A percentile compares a stretch with the other conserved stretches of the same genome.
phyloP scores from a whole-genome alignment of 139 green algal genomes.

The Ettlia oleoabundans region DNA sequence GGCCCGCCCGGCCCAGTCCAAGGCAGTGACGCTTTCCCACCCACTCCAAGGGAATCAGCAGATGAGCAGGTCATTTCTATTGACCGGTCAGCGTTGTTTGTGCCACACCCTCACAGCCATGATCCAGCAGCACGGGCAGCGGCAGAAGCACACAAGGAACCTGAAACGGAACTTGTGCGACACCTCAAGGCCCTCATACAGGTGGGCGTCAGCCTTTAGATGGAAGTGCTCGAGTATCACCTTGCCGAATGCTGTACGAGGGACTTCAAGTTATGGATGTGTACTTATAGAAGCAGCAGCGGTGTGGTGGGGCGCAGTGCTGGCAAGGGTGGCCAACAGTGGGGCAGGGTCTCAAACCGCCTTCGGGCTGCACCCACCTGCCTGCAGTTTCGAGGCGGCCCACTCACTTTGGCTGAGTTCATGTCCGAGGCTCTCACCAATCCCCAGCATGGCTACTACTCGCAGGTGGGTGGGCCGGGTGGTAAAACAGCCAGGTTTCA shows the following conservation, averaged over 20 bases:
- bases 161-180: slow-evolving; percentile 56
- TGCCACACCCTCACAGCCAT: slow-evolving; percentile 24
- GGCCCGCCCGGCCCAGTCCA: neutral
- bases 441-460: slow-evolving; percentile 86
- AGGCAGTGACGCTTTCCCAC: no score
- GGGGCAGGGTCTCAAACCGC: neutral
- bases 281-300: no score
- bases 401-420: slow-evolving; percentile 91
- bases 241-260: no score
- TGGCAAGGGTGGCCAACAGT: no score
- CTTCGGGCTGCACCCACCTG: neutral
- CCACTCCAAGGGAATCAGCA: neutral
- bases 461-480: slow-evolving; percentile 2
- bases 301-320: no score
- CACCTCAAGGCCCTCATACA: slow-evolving; percentile 61
- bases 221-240: no score
- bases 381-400: slow-evolving; percentile 90
- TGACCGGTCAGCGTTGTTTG: slow-evolving; percentile 47
- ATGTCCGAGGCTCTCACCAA: slow-evolving; percentile 90
- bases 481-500: no score
- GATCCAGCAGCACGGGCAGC: neutral
- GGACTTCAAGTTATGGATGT: no score
- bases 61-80: slow-evolving; percentile 25
- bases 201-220: no score
- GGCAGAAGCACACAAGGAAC: slow-evolving; percentile 36